These are phyloP conservation scores for Dendrobium officinale DNA, from an alignment of 106 monocot species.

Conservation along the genomic window DNA sequence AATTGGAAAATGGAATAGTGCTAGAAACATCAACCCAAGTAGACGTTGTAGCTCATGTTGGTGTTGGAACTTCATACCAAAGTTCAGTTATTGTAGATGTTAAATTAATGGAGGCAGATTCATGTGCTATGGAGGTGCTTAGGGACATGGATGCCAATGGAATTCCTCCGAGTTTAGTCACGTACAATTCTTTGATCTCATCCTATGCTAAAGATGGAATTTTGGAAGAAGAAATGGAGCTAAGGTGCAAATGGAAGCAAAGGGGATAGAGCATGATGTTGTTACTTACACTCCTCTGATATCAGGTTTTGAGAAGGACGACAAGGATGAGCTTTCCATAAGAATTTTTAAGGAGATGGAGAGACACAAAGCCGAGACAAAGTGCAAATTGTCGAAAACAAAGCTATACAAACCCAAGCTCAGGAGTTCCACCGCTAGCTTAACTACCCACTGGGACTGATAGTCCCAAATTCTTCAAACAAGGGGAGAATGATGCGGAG, in stretches of 20 bases:
- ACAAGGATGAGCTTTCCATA: slow-evolving; percentile 62
- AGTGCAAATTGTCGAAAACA: too few species aligned
- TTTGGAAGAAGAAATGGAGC: slow-evolving; percentile 67
- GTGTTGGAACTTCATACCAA: background rate
- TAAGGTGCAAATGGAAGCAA: slow-evolving; percentile 84
- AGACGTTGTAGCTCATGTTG: background rate
- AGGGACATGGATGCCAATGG: slow-evolving; percentile 66
- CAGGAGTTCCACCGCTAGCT: too few species aligned
- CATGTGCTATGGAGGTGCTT: slow-evolving; percentile 41
- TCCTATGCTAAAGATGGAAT: slow-evolving; percentile 77
- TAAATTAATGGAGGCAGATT: background rate
- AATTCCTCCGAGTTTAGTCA: slow-evolving; percentile 50
- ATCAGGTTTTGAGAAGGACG: slow-evolving; percentile 86
- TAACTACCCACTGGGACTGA: too few species aligned
- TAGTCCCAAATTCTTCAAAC: too few species aligned
- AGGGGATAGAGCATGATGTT: slow-evolving; percentile 79
- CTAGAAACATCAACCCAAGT: too few species aligned
- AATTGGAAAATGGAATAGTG: background rate
- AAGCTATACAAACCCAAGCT: too few species aligned
- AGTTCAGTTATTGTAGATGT: background rate
- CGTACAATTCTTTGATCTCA: slow-evolving; percentile 88
- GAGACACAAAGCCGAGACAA: background rate
- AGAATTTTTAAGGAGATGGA: slow-evolving; percentile 67
- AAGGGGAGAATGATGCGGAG: too few species aligned
- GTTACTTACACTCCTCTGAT: slow-evolving; percentile 86